Evolutionary conservation across 345 rosid species (phyloP).

Genomic region (Brassica juncea): DNA sequence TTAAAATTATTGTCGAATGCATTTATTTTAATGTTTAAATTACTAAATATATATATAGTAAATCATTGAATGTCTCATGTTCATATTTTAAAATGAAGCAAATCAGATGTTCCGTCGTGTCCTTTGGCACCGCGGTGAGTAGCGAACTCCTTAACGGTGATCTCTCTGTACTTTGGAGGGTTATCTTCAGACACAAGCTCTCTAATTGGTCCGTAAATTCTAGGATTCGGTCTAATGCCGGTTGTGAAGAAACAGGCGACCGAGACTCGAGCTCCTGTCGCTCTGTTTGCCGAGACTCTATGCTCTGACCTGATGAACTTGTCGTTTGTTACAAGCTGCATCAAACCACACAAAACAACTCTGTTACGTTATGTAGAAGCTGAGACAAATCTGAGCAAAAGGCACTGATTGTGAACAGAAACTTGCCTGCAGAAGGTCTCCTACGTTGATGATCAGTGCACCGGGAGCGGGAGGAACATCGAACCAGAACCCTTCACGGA

Average conservation of each 20-base stretch:
- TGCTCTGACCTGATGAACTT: conserved; percentile 50
- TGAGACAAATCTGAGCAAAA: neutral
- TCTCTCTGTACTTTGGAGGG: conserved; percentile 52
- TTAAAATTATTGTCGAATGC: neutral
- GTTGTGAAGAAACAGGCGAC: conserved; percentile 48
- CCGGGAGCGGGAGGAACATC: conserved; percentile 53
- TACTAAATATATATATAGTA: neutral
- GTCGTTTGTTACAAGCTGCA: conserved; percentile 51
- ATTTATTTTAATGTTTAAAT: neutral
- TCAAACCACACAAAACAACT: neutral
- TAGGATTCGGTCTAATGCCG: conserved; percentile 25
- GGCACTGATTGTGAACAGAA: neutral
- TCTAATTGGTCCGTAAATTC: conserved; percentile 43
- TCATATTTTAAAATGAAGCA: conserved; percentile 36
- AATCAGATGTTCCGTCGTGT: conserved; percentile 44
- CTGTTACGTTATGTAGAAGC: neutral
- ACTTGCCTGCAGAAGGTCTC: conserved; percentile 64
- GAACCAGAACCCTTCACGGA: conserved; percentile 44
- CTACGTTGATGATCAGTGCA: conserved; percentile 55
- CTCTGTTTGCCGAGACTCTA: conserved; percentile 47
- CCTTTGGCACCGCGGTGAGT: conserved; percentile 39
- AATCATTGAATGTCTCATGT: neutral
- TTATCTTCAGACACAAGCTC: conserved; percentile 53
- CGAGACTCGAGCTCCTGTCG: conserved; percentile 40
- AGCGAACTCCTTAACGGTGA: conserved; percentile 41